Percentiles rank a stretch among this genome's conserved stretches.
phyloP scores from a whole-genome alignment of 2,329 filamentous ascomycete genomes.

The Biscogniauxia mediterranea region DNA sequence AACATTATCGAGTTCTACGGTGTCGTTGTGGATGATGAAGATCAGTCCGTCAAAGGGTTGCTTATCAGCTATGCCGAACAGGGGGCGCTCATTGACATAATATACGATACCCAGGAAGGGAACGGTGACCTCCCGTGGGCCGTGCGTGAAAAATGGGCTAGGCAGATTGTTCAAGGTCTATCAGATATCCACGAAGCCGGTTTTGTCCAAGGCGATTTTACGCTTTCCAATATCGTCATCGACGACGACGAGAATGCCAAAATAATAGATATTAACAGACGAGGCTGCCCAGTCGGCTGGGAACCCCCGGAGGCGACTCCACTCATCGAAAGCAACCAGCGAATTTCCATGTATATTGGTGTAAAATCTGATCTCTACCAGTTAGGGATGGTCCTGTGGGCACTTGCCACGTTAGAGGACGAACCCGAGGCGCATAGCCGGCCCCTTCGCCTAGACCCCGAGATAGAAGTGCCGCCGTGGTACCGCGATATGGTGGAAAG shows the following conservation, averaged over 20 bases:
- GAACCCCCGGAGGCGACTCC: constrained; percentile 88
- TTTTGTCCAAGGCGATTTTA: constrained; percentile 97
- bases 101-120: constrained; percentile 72
- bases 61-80: constrained; percentile 84
- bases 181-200: constrained; percentile 93
- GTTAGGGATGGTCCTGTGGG: constrained; percentile 96
- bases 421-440: constrained; percentile 80
- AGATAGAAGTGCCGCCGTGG: constrained; percentile 70
- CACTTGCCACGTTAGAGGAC: constrained; percentile 80
- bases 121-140: constrained; percentile 62
- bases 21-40: constrained; percentile 77
- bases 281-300: constrained; percentile 97
- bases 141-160: constrained; percentile 81
- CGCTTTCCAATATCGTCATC: constrained; percentile 94
- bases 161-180: constrained; percentile 84
- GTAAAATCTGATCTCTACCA: constrained; percentile 97
- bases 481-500: constrained; percentile 72
- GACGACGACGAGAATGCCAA: constrained; percentile 81
- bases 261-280: constrained; percentile 96
- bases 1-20: constrained; percentile 86
- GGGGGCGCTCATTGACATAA: constrained; percentile 84
- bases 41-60: constrained; percentile 76
- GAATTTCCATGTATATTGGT: constrained; percentile 95
- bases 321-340: constrained; percentile 83
- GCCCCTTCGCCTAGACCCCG: constrained; percentile 61